Percentiles rank a stretch among this genome's conserved stretches.
Evolutionary conservation across 2,329 filamentous ascomycete genomes (phyloP).

Genomic region (Tricladium varicosporioides): DNA sequence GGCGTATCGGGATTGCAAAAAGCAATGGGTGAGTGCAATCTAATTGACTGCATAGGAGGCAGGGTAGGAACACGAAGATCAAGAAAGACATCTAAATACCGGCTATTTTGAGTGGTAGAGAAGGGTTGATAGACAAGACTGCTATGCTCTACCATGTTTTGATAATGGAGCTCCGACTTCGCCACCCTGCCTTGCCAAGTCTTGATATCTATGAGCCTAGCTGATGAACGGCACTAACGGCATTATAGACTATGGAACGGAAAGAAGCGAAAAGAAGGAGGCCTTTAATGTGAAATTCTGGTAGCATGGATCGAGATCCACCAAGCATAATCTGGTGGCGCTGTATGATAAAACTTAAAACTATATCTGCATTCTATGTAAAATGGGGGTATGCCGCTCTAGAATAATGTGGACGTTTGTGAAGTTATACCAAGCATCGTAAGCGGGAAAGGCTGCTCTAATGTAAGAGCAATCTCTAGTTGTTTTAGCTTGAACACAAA

Average conservation of each 20-base stretch:
- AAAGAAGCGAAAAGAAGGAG: slow-evolving; percentile 42
- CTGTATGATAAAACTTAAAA: background rate
- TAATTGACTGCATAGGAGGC: background rate
- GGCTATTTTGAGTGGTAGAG: too few relatives aligned
- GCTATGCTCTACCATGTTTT: background rate
- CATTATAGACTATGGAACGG: slow-evolving; percentile 41
- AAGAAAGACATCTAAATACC: too few relatives aligned
- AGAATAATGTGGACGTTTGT: background rate
- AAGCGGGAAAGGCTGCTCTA: too few relatives aligned
- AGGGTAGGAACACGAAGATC: too few relatives aligned
- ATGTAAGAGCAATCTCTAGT: too few relatives aligned
- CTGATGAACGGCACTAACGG: slow-evolving; percentile 2
- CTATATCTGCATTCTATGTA: background rate
- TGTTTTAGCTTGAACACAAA: too few relatives aligned
- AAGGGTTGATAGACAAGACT: too few relatives aligned
- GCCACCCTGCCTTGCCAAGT: background rate
- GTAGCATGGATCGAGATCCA: slow-evolving; percentile 9
- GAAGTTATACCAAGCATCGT: too few relatives aligned
- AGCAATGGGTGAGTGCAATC: slow-evolving; percentile 73
- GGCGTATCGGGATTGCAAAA: slow-evolving; percentile 92
- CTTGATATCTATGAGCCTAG: background rate
- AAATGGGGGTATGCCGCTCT: background rate
- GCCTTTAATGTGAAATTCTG: slow-evolving; percentile 21
- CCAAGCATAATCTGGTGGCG: background rate
- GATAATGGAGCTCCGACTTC: background rate